Base-by-base conservation (phyloP, 2,329 filamentous ascomycete species). In the Penicillium sp. region DNA sequence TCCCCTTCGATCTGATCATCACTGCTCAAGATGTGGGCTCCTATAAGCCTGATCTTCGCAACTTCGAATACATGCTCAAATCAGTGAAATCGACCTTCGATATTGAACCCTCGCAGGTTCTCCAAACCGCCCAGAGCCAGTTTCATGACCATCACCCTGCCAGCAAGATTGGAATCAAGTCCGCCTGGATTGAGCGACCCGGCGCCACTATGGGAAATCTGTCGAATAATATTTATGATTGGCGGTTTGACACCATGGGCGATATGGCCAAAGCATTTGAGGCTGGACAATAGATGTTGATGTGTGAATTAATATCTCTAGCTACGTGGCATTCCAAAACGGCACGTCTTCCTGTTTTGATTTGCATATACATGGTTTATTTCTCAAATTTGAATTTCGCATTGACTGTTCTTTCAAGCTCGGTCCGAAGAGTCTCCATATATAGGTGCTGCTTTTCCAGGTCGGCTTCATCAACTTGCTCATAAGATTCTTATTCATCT, bases 1-100 rank as follows among this genome's bases (percentile, higher is more conserved):
- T 71, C 23, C 43, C 50, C 3, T 85, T 90, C 62, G 85, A 88
- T 60, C 78, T 79, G 7, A 74, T 88, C 13, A 84, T 86, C 68
- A 89, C 86, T 3, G 88, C 88, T 1, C 76, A 90, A 69, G 81
- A 87, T 39, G 83, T 90, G 45, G 87, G 88, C 1, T 78, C 75
- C 4, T 91, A 90, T 68, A 91, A 91, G 73, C 88, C 88, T 0
- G 72, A 80, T 54, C 66, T 72, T 21, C 65, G 64, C n/a, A 90
- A 89, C 61, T 91, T 91, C 57, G 74, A 81, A 48, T 86, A 87
- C 63, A 71, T 90, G 68, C 71, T 90, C 6, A 65, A 69, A 9
- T 73, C 78, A 29, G 78, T 82, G n/a, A 72, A 79, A 62, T 59
- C 68, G 5, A 78, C 83, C 3, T 79, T 87, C 42, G 84, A 80